phyloP scores from a whole-genome alignment of 2,329 filamentous ascomycete genomes.

The Amphichorda felina region DNA sequence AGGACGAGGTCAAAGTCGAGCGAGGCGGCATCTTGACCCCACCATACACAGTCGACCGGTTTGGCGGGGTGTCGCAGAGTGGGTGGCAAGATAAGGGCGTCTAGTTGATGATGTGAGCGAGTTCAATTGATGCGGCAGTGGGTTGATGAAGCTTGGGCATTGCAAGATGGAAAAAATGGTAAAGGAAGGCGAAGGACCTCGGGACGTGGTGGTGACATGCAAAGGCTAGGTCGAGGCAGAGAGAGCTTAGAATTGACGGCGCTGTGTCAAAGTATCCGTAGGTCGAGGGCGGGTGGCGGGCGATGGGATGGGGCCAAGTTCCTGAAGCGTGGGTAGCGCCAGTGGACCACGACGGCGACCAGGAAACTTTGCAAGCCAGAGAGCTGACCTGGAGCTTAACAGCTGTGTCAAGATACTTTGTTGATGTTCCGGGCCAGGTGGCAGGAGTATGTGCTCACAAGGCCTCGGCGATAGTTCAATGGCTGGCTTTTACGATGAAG shows the following conservation, averaged over 20 bases:
- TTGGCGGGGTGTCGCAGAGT: slow-evolving; percentile 1
- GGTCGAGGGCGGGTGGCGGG: too few relatives aligned
- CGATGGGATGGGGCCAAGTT: too few relatives aligned
- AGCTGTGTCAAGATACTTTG: too few relatives aligned
- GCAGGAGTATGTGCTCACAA: too few relatives aligned
- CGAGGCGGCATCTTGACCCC: slow-evolving; percentile 75
- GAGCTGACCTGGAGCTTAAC: too few relatives aligned
- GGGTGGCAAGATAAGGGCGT: background rate
- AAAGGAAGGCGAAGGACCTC: background rate
- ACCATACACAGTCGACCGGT: slow-evolving; percentile 26
- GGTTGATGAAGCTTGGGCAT: background rate
- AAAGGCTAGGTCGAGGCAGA: background rate
- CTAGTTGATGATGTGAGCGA: background rate
- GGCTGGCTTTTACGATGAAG: background rate
- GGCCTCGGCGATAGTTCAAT: too few relatives aligned
- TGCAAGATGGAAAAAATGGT: background rate
- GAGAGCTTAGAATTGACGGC: background rate
- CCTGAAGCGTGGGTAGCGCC: too few relatives aligned
- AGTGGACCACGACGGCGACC: too few relatives aligned
- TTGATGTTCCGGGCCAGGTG: too few relatives aligned
- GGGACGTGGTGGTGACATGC: too few relatives aligned
- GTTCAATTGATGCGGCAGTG: background rate
- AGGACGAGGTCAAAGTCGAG: slow-evolving; percentile 77
- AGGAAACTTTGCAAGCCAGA: too few relatives aligned
- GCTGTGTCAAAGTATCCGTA: background rate